Percentiles rank a stretch among this genome's conserved stretches.
Evolutionary conservation across 2,329 filamentous ascomycete genomes (phyloP).

Genomic region (Ophiocordyceps polyrhachis-furcata): DNA sequence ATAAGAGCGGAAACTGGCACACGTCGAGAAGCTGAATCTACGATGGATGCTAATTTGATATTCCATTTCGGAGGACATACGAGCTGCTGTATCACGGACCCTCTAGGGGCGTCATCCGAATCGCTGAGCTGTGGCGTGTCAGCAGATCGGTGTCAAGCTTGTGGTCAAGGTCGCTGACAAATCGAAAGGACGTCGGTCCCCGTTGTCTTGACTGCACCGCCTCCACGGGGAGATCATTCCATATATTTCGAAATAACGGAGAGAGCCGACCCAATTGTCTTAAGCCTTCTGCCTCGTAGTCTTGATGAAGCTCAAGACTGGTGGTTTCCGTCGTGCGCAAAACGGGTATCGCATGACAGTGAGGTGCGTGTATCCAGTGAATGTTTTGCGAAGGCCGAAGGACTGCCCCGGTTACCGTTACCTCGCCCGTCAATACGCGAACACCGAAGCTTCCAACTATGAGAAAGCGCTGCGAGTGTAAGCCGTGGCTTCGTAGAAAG

Average conservation of each 20-base stretch:
- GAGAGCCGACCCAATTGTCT: slow-evolving; percentile 39
- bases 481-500: slow-evolving; percentile 2
- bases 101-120: slow-evolving; percentile 31
- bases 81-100: slow-evolving; percentile 31
- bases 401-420: slow-evolving; percentile 46
- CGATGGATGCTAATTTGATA: slow-evolving; percentile 31
- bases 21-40: slow-evolving; percentile 11
- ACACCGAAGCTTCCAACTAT: slow-evolving; percentile 52
- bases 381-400: slow-evolving; percentile 27
- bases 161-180: slow-evolving; percentile 19
- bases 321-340: slow-evolving; percentile 34
- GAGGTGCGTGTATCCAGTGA: slow-evolving; percentile 45
- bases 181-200: slow-evolving; percentile 22
- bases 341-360: slow-evolving; percentile 51
- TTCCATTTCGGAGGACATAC: slow-evolving; percentile 42
- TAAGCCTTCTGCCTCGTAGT: slow-evolving; percentile 28
- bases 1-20: slow-evolving; percentile 31
- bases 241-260: slow-evolving; percentile 47
- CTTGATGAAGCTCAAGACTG: slow-evolving; percentile 35
- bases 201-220: slow-evolving; percentile 5
- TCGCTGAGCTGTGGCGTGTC: slow-evolving; percentile 27
- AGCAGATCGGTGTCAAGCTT: slow-evolving; percentile 1
- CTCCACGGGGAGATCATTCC: slow-evolving; percentile 28
- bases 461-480: slow-evolving; percentile 32
- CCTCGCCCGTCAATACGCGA: slow-evolving; percentile 38